Evolutionary conservation across 2,329 filamentous ascomycete genomes (phyloP).

Genomic region (Hymenoscyphus salicellus): DNA sequence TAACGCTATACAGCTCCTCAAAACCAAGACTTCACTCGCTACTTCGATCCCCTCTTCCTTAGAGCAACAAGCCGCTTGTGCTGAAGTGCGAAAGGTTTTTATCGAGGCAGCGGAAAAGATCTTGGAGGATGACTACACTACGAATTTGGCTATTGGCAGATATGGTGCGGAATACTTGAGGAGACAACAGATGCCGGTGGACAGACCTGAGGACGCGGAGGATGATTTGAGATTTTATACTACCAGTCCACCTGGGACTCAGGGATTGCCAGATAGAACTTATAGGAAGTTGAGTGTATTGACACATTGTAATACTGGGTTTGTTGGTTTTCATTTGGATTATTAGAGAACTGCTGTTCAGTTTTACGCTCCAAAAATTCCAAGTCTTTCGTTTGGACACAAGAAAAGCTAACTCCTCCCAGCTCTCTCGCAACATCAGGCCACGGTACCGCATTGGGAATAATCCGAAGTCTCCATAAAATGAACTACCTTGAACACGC

Average conservation of each 20-base stretch:
- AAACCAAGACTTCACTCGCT: conserved; percentile 54
- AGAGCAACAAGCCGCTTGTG: conserved; percentile 29
- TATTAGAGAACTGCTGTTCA: not conserved
- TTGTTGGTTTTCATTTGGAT: conserved; percentile 28
- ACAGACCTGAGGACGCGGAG: conserved; percentile 23
- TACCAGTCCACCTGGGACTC: conserved; percentile 38
- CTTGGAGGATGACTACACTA: conserved; percentile 78
- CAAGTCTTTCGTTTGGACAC: not conserved
- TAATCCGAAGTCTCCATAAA: conserved; percentile 78
- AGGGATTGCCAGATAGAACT: conserved; percentile 43
- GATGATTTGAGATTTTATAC: conserved; percentile 35
- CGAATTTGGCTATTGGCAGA: conserved; percentile 82
- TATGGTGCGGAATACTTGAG: conserved; percentile 80
- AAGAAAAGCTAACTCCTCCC: conserved; percentile 15
- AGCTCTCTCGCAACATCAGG: conserved; percentile 92
- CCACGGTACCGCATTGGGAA: conserved; percentile 93
- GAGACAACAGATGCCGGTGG: conserved; percentile 33
- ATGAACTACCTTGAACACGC: conserved; percentile 69
- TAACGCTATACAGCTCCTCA: conserved; percentile 82
- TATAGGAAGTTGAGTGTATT: conserved; percentile 70
- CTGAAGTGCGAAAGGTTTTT: conserved; percentile 65
- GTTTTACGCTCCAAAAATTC: not conserved
- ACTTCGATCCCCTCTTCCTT: conserved; percentile 36
- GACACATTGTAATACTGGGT: conserved; percentile 98
- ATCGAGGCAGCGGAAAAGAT: conserved; percentile 81